Conservation (phyloP, 73 alveolate genomes). For the Symbiodinium pilosum region DNA sequence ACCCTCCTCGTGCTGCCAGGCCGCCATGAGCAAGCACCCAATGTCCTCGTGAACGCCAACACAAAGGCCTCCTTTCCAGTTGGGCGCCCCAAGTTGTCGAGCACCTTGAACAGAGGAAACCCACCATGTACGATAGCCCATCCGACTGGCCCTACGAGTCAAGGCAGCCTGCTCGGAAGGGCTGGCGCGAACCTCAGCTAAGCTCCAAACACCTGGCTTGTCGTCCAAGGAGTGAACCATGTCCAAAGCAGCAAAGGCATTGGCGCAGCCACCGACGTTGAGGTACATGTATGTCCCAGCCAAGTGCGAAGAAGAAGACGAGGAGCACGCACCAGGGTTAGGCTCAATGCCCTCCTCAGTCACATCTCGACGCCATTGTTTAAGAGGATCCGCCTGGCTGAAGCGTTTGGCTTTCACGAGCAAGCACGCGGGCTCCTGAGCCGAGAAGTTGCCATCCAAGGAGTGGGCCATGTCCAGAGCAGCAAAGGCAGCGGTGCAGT, state of each 20-base stretch:
- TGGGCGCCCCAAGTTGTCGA: not conserved
- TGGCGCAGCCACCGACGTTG: not conserved
- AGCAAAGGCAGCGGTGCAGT: not conserved
- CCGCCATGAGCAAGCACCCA: not conserved
- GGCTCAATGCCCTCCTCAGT: not conserved
- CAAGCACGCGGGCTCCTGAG: not conserved
- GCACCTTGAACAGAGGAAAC: not conserved
- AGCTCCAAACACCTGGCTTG: not conserved
- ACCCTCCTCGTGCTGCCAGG: not conserved
- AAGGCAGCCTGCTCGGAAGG: not conserved
- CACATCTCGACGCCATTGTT: not conserved
- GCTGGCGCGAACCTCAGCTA: not conserved
- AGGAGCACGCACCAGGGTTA: not conserved
- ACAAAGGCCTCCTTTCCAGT: not conserved
- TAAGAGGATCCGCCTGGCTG: not conserved
- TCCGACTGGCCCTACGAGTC: not conserved
- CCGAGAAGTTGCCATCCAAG: not conserved
- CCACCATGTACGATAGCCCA: not conserved
- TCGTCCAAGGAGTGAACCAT: not conserved
- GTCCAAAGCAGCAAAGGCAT: not conserved
- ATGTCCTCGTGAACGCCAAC: not conserved
- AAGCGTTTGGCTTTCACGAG: no score
- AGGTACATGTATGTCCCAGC: no score
- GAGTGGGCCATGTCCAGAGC: not conserved
- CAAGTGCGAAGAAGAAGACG: not conserved